Evolutionary conservation across 257 asterid species (phyloP).

Genomic region (Solanum chaucha): DNA sequence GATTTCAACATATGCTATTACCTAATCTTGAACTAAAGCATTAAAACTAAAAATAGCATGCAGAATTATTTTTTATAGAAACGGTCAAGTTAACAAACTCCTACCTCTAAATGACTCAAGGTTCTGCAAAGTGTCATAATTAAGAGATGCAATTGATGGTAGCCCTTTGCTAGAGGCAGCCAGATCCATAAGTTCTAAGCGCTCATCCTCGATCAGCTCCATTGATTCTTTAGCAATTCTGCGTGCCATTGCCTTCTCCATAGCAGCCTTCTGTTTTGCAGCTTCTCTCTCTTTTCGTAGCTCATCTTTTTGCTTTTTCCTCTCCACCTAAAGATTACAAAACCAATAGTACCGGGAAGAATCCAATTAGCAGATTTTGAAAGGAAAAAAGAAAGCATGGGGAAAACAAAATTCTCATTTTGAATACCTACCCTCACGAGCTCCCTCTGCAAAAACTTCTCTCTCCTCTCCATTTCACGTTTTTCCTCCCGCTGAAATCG

Average conservation of each 20-base stretch:
- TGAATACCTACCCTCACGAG: conserved; percentile 45
- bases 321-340: conserved; percentile 61
- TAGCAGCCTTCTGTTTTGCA: conserved; percentile 74
- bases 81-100: conserved; percentile 14
- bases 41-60: neutral
- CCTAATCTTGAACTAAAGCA: neutral
- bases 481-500: conserved; percentile 89
- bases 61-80: neutral
- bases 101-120: conserved; percentile 82
- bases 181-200: conserved; percentile 92
- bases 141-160: conserved; percentile 77
- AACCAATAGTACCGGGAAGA: neutral
- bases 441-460: conserved; percentile 85
- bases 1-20: neutral
- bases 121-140: conserved; percentile 76
- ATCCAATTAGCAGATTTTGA: neutral
- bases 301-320: conserved; percentile 89
- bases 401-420: neutral
- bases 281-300: conserved; percentile 72
- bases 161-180: conserved; percentile 88
- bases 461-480: conserved; percentile 98
- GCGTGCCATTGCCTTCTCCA: conserved; percentile 90
- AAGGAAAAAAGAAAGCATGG: neutral
- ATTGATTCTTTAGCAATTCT: conserved; percentile 85
- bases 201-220: conserved; percentile 98